Evolutionary conservation across 345 rosid species (phyloP).

Genomic region (Capsella bursapastoris): DNA sequence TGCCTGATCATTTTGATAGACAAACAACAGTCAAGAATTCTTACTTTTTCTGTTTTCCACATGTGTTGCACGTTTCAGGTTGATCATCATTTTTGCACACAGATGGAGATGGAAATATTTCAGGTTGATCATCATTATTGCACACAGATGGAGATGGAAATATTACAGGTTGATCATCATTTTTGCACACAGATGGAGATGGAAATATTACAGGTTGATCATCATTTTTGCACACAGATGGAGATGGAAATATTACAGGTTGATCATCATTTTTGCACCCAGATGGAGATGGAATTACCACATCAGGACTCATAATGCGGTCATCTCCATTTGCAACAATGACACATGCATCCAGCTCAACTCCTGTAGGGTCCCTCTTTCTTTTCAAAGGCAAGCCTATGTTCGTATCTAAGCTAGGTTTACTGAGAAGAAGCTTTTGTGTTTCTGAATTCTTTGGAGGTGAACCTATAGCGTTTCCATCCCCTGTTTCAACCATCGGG

Average conservation of each 20-base stretch:
- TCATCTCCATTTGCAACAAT: conserved; percentile 41
- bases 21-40: conserved; percentile 9
- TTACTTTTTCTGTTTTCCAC: conserved; percentile 65
- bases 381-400: conserved; percentile 45
- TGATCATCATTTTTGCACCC: conserved; percentile 31
- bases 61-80: conserved; percentile 44
- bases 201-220: background rate
- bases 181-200: conserved; percentile 37
- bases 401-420: conserved; percentile 45
- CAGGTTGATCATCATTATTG: background rate
- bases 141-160: conserved; percentile 39
- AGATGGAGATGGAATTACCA: conserved; percentile 38
- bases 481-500: conserved; percentile 18
- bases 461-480: conserved; percentile 11
- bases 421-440: conserved; percentile 40
- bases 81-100: conserved; percentile 31
- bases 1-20: conserved; percentile 22
- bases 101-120: conserved; percentile 35
- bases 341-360: conserved; percentile 48
- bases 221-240: conserved; percentile 35
- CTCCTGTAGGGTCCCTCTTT: conserved; percentile 46
- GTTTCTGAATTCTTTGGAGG: conserved; percentile 35
- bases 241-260: conserved; percentile 34
- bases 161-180: background rate
- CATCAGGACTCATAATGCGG: conserved; percentile 34